phyloP scores from a whole-genome alignment of 1,284 basidiomycete genomes.

The Marasmius fiardii region DNA sequence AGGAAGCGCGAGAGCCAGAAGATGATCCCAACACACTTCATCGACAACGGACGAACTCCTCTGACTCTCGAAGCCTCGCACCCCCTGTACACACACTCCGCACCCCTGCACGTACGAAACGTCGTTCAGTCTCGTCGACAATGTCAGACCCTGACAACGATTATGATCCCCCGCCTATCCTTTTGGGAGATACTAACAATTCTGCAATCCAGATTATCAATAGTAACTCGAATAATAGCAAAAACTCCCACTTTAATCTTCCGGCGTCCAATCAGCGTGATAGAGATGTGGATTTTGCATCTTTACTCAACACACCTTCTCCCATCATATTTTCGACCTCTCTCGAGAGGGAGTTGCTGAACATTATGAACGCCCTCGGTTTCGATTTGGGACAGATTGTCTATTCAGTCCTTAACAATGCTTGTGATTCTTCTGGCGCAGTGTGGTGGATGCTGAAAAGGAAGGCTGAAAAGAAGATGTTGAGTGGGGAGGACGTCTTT shows the following conservation, averaged over 20 bases:
- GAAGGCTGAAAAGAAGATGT: conserved; percentile 64
- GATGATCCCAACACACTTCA: conserved; percentile 17
- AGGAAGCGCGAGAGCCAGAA: conserved; percentile 23
- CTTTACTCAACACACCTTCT: conserved; percentile 65
- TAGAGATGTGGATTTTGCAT: conserved; percentile 61
- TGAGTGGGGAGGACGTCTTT: conserved; percentile 36
- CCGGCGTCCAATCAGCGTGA: conserved; percentile 35
- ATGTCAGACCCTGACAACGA: conserved; percentile 50
- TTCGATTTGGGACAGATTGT: conserved; percentile 94
- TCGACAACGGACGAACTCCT: conserved; percentile 25
- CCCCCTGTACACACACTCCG: conserved; percentile 67
- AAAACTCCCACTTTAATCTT: background rate
- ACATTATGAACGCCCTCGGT: conserved; percentile 73
- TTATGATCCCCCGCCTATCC: background rate
- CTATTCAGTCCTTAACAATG: conserved; percentile 88
- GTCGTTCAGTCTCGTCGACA: conserved; percentile 87
- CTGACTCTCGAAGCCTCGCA: conserved; percentile 29
- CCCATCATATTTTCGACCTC: conserved; percentile 85
- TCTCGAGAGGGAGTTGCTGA: conserved; percentile 79
- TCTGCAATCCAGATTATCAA: background rate
- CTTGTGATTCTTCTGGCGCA: conserved; percentile 90
- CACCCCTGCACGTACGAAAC: conserved; percentile 92
- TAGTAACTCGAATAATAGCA: conserved; percentile 2
- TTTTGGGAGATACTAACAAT: background rate
- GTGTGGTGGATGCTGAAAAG: conserved; percentile 96